A percentile compares a stretch with the other conserved stretches of the same genome.
These are phyloP conservation scores for Trametes polyzona DNA, from an alignment of 1,284 basidiomycete species.

Conservation along the genomic window DNA sequence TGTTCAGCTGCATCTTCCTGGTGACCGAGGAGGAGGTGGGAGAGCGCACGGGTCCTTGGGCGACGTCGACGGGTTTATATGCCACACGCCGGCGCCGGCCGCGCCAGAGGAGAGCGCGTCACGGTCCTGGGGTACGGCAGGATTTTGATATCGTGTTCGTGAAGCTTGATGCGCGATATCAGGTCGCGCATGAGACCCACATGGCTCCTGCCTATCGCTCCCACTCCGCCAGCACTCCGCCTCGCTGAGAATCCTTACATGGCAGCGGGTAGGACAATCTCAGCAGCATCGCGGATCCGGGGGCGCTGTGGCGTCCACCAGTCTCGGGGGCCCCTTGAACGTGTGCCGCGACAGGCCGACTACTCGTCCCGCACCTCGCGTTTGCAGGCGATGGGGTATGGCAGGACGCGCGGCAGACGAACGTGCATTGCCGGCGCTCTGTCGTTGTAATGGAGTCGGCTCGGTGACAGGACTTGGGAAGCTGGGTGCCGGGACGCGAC, in stretches of 20 bases:
- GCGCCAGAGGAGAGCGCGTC: background rate
- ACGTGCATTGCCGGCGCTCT: too few relatives aligned
- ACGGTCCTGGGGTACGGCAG: background rate
- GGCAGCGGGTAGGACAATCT: background rate
- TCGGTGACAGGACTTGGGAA: slow-evolving; percentile 1
- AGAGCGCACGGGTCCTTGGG: background rate
- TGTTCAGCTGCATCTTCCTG: slow-evolving; percentile 18
- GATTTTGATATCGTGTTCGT: background rate
- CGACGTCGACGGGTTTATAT: background rate
- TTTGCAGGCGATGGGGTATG: too few relatives aligned
- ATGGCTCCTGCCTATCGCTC: slow-evolving; percentile 3
- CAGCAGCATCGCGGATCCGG: too few relatives aligned
- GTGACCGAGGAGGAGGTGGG: background rate
- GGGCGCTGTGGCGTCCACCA: too few relatives aligned
- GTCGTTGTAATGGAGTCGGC: background rate
- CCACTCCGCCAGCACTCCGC: background rate
- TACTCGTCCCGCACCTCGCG: too few relatives aligned
- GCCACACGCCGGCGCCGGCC: slow-evolving; percentile 1
- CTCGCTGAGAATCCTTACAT: background rate
- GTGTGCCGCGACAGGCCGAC: too few relatives aligned
- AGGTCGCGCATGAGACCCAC: background rate
- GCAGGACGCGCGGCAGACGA: background rate
- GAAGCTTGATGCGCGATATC: slow-evolving; percentile 4
- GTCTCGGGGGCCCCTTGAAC: too few relatives aligned
- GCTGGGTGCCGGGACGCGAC: background rate